A percentile compares a stretch with the other conserved stretches of the same genome.
Evolutionary conservation across 2,329 filamentous ascomycete species (phyloP).

Genomic region (Colletotrichum filicis): DNA sequence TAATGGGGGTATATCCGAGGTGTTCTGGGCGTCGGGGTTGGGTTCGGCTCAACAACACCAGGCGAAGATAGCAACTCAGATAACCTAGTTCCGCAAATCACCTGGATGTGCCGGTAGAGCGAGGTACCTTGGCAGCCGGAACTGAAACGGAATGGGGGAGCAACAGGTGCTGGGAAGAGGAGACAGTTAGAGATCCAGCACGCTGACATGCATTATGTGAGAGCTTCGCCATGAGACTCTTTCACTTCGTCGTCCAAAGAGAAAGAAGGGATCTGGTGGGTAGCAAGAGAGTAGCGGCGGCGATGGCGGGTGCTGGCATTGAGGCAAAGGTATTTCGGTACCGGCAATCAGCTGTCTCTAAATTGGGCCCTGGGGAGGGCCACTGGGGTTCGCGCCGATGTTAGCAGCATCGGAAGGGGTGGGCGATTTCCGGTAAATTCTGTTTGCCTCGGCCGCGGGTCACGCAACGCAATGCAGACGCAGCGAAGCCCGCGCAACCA

Average conservation of each 20-base stretch:
- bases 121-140: slow-evolving; percentile 14
- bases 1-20: slow-evolving; percentile 23
- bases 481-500: background rate
- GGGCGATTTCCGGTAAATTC: slow-evolving; percentile 19
- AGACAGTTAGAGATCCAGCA: slow-evolving; percentile 20
- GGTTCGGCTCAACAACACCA: slow-evolving; percentile 26
- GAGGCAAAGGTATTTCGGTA: slow-evolving; percentile 10
- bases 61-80: slow-evolving; percentile 22
- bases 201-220: slow-evolving; percentile 32
- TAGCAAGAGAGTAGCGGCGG: slow-evolving; percentile 3
- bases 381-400: slow-evolving; percentile 14
- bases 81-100: slow-evolving; percentile 17
- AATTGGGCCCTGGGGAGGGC: background rate
- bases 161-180: slow-evolving; percentile 21
- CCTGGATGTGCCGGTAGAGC: background rate
- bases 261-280: slow-evolving; percentile 1
- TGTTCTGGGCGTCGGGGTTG: slow-evolving; percentile 19
- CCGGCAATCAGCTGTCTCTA: slow-evolving; percentile 28
- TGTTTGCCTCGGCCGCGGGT: slow-evolving; percentile 33
- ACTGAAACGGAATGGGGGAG: slow-evolving; percentile 4
- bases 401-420: slow-evolving; percentile 4
- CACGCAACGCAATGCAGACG: slow-evolving; percentile 20
- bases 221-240: slow-evolving; percentile 28
- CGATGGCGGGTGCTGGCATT: slow-evolving; percentile 22
- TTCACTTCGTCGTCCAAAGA: slow-evolving; percentile 18